Evolutionary conservation across 2,329 filamentous ascomycete genomes (phyloP), one percentile per base, ranked within the genome.

Genomic region (Sporothrix mexicana): DNA sequence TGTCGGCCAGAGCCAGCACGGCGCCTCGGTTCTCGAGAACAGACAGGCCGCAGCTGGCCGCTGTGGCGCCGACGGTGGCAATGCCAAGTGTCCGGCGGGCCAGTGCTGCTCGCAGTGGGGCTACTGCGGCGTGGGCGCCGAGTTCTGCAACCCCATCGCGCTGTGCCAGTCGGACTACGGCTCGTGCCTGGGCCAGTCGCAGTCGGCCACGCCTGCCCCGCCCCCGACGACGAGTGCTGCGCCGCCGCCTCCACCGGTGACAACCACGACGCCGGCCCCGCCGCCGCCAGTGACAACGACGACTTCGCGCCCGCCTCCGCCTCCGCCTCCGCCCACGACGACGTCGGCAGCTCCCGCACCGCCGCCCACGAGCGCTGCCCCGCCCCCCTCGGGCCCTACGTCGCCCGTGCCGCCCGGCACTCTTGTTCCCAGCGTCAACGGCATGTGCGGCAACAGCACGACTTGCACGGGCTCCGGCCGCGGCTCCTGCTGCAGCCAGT

Each of bases 51-150:
- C 51, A 17, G 68, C 70, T 0, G 73, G 71, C 25, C 70, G 67
- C 7, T 76, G 74, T 53, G 74, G 73, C 47, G 10, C 70, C 2
- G 73, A 74, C 43, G 62, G 62, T 25, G 74, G 74, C 51, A 69
- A 68, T 49, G 68, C 71, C 36, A 69, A 71, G 69, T 77, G 76
- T 70, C 72, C 76, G 13, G 41, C 72, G n/a, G 73, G 73, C 71
- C 73, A 75, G 41, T 77, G 76, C 72, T 77, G 76, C 70, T 76
- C 75, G 41, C 75, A 77, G 64, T 77, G 74, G 71, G 76, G 76
- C 20, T 77, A 47, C 62, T 77, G 76, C 68, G 76, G 76, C 64
- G 75, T 74, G 15, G 64, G 70, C 9, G 62, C 25, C 20, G 72
- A 76, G 59, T 73, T 70, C 71, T 76, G 74, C 72, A 71, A 73